A percentile compares a stretch with the other conserved stretches of the same genome.
phyloP scores from a whole-genome alignment of 1,284 basidiomycete species.

The Sporisorium sorghi region DNA sequence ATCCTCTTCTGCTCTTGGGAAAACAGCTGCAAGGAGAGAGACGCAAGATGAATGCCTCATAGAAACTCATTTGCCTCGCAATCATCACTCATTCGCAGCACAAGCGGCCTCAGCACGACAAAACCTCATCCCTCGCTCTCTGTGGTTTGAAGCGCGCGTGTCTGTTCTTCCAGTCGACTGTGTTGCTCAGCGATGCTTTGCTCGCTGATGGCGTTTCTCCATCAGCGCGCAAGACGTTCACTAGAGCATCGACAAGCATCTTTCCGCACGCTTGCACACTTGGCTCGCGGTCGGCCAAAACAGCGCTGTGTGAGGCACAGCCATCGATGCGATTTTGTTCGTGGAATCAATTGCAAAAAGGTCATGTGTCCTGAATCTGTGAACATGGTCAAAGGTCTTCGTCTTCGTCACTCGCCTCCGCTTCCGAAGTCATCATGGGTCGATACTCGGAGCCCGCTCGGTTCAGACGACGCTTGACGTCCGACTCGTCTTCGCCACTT shows the following conservation, averaged over 20 bases:
- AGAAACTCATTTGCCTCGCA: neutral
- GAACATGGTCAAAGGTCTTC: slow-evolving; percentile 17
- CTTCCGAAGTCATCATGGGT: slow-evolving; percentile 44
- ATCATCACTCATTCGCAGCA: neutral
- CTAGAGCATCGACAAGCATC: too few species aligned
- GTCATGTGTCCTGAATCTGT: neutral
- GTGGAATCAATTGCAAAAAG: neutral
- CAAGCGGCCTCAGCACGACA: neutral
- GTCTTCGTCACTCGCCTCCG: slow-evolving; percentile 37
- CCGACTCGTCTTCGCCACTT: slow-evolving; percentile 59
- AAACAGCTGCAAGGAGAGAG: slow-evolving; percentile 59
- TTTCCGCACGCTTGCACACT: neutral
- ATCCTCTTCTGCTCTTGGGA: neutral
- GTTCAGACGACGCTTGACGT: slow-evolving; percentile 56
- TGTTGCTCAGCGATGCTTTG: neutral
- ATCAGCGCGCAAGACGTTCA: too few species aligned
- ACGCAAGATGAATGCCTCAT: slow-evolving; percentile 47
- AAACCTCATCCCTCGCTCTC: neutral
- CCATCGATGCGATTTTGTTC: neutral
- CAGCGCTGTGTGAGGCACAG: neutral
- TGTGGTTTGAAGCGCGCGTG: neutral
- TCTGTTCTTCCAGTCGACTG: neutral
- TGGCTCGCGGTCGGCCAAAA: neutral
- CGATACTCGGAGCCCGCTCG: slow-evolving; percentile 58
- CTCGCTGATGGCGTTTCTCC: too few species aligned